Evolutionary conservation across 176 grass and related monocot species (phyloP), one percentile per base, ranked within the genome.

Genomic region (Neostapfia colusana): DNA sequence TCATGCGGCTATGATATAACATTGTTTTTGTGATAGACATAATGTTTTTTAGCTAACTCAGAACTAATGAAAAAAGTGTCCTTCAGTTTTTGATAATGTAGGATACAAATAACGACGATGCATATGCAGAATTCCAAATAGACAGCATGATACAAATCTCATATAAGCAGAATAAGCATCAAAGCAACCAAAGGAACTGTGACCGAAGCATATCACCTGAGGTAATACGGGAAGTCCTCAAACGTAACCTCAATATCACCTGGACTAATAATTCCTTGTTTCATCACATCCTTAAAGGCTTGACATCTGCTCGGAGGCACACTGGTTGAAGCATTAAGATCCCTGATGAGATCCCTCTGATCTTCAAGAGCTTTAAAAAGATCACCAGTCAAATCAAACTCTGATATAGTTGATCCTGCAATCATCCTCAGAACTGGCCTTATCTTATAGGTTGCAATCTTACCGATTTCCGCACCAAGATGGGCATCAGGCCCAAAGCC

Each of bases 191-290:
- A 79, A 45, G 46, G 78, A 60, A 21, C 63, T 48, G 62, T 85
- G 60, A 64, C 38, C 46, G 55, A 61, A 86, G 43, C 72, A 81
- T 82, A 70, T 90, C 75, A 99, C 96, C 96, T 99, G 74, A 99
- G 75, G 79, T 95, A 99, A 79, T 99, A 99, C 34, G 96, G 96
- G 78, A 99, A 99, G 72, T 85, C 92, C 69, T 95, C 89, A 72
- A 95, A 92, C 50, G 89, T 88, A 82, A 92, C 92, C 46, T 92
- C 84, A 66, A 95, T 95, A 78, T 99, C 89, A 75, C 79, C 86
- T 82, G 92, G 83, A 84, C 67, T 81, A 72, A 99, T 70, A 80
- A 99, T 90, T 83, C 82, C 90, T 82, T 92, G 85, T 79, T 92
- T 93, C 89, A 99, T 87, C 38, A 83, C 80, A 67, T 95, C 87